Conservation (phyloP, 208 protist species). For the Herpetomonas samuelpessoai region DNA sequence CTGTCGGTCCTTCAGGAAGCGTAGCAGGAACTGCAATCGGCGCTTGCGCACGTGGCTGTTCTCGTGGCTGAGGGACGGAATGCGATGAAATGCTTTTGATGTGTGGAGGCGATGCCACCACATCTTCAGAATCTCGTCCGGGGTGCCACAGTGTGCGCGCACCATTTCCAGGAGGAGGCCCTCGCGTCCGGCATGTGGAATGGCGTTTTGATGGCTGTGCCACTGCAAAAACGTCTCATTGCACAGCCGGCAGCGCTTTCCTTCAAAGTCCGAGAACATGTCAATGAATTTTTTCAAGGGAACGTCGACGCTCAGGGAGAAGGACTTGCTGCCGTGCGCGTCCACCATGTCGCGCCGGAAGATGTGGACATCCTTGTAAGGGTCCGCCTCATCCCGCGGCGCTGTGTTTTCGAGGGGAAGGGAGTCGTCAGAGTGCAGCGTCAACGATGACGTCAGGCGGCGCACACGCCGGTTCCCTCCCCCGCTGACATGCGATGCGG, state of each 20-base stretch:
- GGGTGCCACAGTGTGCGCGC: conserved; percentile 74
- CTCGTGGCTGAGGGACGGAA: conserved; percentile 65
- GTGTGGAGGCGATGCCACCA: conserved; percentile 68
- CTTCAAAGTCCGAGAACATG: conserved; percentile 77
- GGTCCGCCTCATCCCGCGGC: conserved; percentile 24
- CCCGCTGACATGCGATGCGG: too few relatives aligned
- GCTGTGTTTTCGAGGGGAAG: conserved; percentile 12
- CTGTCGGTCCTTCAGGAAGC: conserved; percentile 68
- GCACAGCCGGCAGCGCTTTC: conserved; percentile 82
- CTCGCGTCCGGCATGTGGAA: conserved; percentile 74
- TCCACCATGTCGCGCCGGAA: conserved; percentile 71
- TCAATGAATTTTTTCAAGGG: conserved; percentile 62
- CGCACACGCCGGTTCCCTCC: neutral
- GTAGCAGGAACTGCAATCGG: conserved; percentile 74
- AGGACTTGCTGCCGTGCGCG: conserved; percentile 2
- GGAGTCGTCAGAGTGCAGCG: conserved; percentile 4
- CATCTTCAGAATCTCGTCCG: conserved; percentile 69
- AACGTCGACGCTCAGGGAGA: conserved; percentile 62
- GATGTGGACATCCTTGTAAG: conserved; percentile 38
- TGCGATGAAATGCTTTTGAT: conserved; percentile 45
- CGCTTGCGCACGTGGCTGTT: conserved; percentile 69
- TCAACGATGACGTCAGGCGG: neutral
- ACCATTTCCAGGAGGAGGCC: conserved; percentile 79
- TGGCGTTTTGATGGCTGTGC: conserved; percentile 54
- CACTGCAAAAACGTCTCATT: conserved; percentile 82